phyloP scores from a whole-genome alignment of 2,329 filamentous ascomycete species.

The Corinectria fuckeliana region DNA sequence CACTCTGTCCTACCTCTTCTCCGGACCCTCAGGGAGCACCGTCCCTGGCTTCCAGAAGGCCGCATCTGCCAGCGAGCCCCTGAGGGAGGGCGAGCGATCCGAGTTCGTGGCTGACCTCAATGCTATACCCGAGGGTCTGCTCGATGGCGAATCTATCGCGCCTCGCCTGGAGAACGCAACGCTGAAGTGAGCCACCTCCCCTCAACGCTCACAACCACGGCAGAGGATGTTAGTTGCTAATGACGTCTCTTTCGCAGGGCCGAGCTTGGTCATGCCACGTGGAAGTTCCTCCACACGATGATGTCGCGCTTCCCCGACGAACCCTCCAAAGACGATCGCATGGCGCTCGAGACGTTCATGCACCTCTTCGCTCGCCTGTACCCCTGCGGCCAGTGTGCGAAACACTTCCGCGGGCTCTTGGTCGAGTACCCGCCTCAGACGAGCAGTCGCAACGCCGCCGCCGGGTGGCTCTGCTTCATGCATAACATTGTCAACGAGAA shows the following conservation, averaged over 20 bases:
- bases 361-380: slow-evolving; percentile 72
- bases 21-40: slow-evolving; percentile 46
- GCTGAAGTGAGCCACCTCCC: slow-evolving; percentile 63
- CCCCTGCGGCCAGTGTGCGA: slow-evolving; percentile 73
- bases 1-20: slow-evolving; percentile 65
- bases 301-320: slow-evolving; percentile 72
- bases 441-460: slow-evolving; percentile 66
- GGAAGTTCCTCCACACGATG: slow-evolving; percentile 76
- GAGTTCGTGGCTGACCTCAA: slow-evolving; percentile 49
- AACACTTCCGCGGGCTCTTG: slow-evolving; percentile 69
- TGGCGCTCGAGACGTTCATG: slow-evolving; percentile 69
- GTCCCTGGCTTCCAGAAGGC: slow-evolving; percentile 30
- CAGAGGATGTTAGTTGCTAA: slow-evolving; percentile 15
- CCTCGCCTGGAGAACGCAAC: slow-evolving; percentile 85
- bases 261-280: slow-evolving; percentile 71
- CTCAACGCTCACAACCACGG: background rate
- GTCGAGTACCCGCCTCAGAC: slow-evolving; percentile 70
- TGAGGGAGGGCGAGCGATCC: slow-evolving; percentile 36
- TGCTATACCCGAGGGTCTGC: slow-evolving; percentile 54
- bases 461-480: slow-evolving; percentile 71
- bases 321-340: slow-evolving; percentile 66
- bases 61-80: slow-evolving; percentile 28
- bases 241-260: slow-evolving; percentile 48
- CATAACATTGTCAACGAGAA: slow-evolving; percentile 73
- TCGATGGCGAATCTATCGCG: slow-evolving; percentile 75